Conservation (phyloP, 148 eudicot species). For the Heliamphora exappendiculata region DNA sequence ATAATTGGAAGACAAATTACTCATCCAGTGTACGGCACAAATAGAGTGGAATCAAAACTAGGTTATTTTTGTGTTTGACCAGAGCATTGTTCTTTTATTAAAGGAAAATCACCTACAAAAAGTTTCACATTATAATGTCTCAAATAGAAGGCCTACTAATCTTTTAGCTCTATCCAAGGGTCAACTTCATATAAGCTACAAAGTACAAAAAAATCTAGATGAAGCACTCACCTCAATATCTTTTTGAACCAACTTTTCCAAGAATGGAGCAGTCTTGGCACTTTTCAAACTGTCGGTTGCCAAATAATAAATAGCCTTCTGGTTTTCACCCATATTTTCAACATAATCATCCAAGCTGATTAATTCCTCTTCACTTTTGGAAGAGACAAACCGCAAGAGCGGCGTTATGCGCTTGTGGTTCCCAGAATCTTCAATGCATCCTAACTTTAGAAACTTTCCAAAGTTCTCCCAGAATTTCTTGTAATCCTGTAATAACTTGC, state of each 20-base stretch:
- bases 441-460: conserved; percentile 86
- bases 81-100: background rate
- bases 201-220: background rate
- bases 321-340: conserved; percentile 94
- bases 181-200: background rate
- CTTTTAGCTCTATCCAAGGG: background rate
- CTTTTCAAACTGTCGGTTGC: conserved; percentile 95
- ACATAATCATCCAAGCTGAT: conserved; percentile 93
- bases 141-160: background rate
- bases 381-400: conserved; percentile 69
- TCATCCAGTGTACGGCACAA: too few species aligned
- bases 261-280: conserved; percentile 91
- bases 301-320: conserved; percentile 87
- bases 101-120: background rate
- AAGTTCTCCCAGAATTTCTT: conserved; percentile 99
- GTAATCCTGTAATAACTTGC: conserved; percentile 53
- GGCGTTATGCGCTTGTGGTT: conserved; percentile 92
- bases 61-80: background rate
- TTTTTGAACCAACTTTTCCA: conserved; percentile 88
- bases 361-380: conserved; percentile 79
- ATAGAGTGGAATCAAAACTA: background rate
- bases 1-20: background rate
- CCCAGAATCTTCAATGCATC: conserved; percentile 93
- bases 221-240: conserved; percentile 65
- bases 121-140: background rate